Percentiles rank a stretch among this genome's conserved stretches.
Evolutionary conservation across 805 yeast genomes (phyloP).

Genomic region (Metschnikowia amazonensis): DNA sequence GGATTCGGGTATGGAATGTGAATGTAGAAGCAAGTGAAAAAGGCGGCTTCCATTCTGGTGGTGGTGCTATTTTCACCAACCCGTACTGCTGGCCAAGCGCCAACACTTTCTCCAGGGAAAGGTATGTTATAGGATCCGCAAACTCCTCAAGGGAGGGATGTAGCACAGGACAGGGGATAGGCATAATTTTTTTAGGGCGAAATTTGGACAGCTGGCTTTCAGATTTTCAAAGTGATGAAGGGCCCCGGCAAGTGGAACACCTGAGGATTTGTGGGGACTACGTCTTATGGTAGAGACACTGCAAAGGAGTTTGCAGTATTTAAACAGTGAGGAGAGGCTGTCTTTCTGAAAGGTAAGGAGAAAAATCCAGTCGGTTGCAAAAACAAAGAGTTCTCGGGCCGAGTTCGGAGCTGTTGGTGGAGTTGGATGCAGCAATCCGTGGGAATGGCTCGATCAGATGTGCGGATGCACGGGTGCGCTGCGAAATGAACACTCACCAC

Average conservation of each 20-base stretch:
- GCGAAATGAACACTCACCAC: not conserved
- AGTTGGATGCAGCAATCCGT: not conserved
- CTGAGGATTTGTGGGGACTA: not conserved
- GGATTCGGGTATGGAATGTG: conserved; percentile 66
- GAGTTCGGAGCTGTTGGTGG: not conserved
- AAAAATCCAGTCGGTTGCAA: not conserved
- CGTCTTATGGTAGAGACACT: not conserved
- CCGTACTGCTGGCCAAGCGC: conserved; percentile 46
- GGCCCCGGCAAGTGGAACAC: no score
- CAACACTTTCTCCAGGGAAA: conserved; percentile 39
- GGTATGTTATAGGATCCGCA: conserved; percentile 46
- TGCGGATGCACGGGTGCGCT: conserved; percentile 3
- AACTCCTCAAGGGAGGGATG: conserved; percentile 45
- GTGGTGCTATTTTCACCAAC: conserved; percentile 52
- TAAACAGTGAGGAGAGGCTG: not conserved
- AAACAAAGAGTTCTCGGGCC: not conserved
- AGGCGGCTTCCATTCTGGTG: conserved; percentile 50
- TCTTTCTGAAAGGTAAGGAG: not conserved
- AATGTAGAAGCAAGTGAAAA: conserved; percentile 54
- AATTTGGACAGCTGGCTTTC: not conserved
- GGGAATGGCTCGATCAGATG: not conserved
- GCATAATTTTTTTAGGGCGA: not conserved
- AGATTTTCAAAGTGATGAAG: no score
- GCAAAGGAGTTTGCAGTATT: not conserved
- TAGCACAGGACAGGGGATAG: conserved; percentile 45